Evolutionary conservation across 2,329 filamentous ascomycete genomes (phyloP).

Genomic region (Sporothrix pallida): DNA sequence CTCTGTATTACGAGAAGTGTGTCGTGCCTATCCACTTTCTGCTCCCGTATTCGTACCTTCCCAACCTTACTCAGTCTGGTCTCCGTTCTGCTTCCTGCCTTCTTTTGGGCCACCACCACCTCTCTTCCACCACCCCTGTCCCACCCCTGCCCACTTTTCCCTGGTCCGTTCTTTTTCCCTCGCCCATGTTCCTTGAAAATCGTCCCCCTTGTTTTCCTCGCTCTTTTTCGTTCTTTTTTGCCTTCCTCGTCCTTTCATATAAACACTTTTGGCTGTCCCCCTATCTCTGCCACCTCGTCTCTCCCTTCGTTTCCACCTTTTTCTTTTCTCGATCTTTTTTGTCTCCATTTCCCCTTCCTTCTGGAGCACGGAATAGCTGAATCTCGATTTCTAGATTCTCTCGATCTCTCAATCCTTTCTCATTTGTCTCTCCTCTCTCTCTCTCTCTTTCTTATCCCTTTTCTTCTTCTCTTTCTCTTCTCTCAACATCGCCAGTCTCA

Average conservation of each 20-base stretch:
- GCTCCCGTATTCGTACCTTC: conserved; percentile 23
- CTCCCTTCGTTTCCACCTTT: conserved; percentile 7
- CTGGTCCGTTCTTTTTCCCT: conserved; percentile 26
- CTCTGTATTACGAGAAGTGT: neutral
- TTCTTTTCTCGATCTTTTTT: conserved; percentile 1
- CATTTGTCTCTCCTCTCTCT: neutral
- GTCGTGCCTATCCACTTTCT: neutral
- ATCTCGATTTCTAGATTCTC: neutral
- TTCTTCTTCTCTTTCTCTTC: neutral
- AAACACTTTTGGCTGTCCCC: conserved; percentile 29
- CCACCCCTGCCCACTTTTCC: conserved; percentile 29
- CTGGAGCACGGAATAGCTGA: neutral
- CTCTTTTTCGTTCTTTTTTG: conserved; percentile 9
- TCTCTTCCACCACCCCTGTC: conserved; percentile 19
- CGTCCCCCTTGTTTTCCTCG: conserved; percentile 23
- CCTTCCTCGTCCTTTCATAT: conserved; percentile 23
- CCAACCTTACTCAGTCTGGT: conserved; percentile 14
- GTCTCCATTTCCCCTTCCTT: neutral
- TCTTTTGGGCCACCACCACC: neutral
- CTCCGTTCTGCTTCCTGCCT: neutral
- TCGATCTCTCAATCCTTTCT: conserved; percentile 17
- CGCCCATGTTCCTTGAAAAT: conserved; percentile 28
- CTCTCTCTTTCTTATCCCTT: neutral
- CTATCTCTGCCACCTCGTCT: conserved; percentile 2
- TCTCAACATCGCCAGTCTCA: neutral